Evolutionary conservation across 495 filamentous ascomycete genomes (phyloP).

Genomic region (Hyaloscypha bicolor): DNA sequence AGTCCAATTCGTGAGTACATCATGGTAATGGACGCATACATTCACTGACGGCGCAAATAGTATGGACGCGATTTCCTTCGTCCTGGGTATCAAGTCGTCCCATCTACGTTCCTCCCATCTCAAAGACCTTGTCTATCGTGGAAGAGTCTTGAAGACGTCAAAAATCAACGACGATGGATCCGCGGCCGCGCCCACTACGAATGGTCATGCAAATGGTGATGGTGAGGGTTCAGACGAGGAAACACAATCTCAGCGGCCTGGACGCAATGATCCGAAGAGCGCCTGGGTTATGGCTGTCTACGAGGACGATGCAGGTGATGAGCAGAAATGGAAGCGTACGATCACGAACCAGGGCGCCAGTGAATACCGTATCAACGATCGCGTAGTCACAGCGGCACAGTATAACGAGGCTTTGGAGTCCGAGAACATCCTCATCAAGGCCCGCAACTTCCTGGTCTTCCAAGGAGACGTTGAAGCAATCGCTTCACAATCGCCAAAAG

Average conservation of each 20-base stretch:
- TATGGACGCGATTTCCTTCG: constrained; percentile 99
- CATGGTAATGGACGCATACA: neutral
- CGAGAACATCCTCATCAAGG: constrained; percentile 97
- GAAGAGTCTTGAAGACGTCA: constrained; percentile 86
- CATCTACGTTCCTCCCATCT: constrained; percentile 95
- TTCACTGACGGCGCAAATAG: constrained; percentile 45
- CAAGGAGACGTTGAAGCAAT: constrained; percentile 99
- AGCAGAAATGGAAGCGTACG: constrained; percentile 91
- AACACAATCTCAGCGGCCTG: constrained; percentile 52
- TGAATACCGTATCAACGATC: constrained; percentile 97
- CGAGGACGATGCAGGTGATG: constrained; percentile 94
- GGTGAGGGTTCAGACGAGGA: constrained; percentile 58
- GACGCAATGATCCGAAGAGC: constrained; percentile 76
- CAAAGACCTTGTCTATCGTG: constrained; percentile 93
- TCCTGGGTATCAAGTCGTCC: constrained; percentile 96
- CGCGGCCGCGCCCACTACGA: constrained; percentile 56
- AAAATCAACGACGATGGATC: constrained; percentile 88
- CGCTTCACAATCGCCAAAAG: constrained; percentile 87
- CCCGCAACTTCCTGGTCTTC: constrained; percentile 96
- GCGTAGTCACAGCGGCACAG: constrained; percentile 81
- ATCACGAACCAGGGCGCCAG: constrained; percentile 87
- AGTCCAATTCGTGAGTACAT: constrained; percentile 91
- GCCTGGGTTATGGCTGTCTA: constrained; percentile 99
- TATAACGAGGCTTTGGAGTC: constrained; percentile 93
- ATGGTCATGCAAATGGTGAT: constrained; percentile 57